Conservation (phyloP, 257 asterid genomes). For the Solanum etuberosum region DNA sequence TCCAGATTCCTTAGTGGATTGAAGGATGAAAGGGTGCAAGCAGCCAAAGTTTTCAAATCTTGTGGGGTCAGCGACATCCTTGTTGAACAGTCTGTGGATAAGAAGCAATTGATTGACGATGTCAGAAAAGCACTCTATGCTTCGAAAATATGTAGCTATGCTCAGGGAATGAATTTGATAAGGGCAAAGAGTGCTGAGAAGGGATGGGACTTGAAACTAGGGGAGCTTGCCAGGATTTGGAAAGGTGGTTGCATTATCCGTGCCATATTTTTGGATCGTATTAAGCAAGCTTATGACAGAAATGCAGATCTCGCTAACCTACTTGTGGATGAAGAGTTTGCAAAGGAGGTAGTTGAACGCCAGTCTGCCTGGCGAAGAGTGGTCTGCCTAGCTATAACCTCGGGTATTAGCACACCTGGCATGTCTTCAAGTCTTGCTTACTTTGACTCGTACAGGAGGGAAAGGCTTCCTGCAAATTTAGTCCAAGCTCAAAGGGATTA, state of each 20-base stretch:
- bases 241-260: slow-evolving; percentile 96
- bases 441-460: slow-evolving; percentile 83
- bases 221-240: slow-evolving; percentile 96
- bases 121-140: slow-evolving; percentile 86
- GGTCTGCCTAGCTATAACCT: slow-evolving; percentile 63
- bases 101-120: slow-evolving; percentile 58
- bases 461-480: slow-evolving; percentile 78
- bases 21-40: slow-evolving; percentile 76
- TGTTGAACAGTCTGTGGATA: slow-evolving; percentile 51
- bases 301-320: slow-evolving; percentile 78
- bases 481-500: slow-evolving; percentile 96
- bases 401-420: slow-evolving; percentile 94
- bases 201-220: slow-evolving; percentile 81
- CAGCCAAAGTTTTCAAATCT: slow-evolving; percentile 74
- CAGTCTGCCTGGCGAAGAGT: slow-evolving; percentile 95
- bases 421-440: slow-evolving; percentile 95
- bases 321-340: slow-evolving; percentile 87
- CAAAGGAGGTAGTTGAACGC: slow-evolving; percentile 74
- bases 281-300: slow-evolving; percentile 87
- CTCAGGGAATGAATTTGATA: slow-evolving; percentile 91
- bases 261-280: slow-evolving; percentile 90
- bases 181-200: slow-evolving; percentile 87
- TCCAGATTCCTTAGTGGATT: slow-evolving; percentile 92
- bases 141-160: slow-evolving; percentile 85
- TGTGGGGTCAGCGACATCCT: slow-evolving; percentile 53